Base-by-base conservation (phyloP, 1,139 yeast genomes). In the Kodamaea fungicola region DNA sequence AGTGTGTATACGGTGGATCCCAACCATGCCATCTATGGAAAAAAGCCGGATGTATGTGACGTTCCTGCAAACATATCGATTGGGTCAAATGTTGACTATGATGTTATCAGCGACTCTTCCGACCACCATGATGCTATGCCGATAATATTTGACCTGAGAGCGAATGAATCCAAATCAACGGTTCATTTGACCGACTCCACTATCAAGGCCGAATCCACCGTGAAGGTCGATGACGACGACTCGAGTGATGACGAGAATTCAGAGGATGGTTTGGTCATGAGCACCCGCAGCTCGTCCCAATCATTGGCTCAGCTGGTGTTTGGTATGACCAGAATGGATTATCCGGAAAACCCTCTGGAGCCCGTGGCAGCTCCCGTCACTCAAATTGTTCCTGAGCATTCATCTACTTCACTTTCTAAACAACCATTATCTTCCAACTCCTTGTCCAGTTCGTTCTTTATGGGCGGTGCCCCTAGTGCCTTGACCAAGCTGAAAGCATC, bases 1-100 rank as follows among this genome's bases (percentile, higher is more conserved):
- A 76, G 92, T 1, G 96, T 88, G 13, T 87, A 84, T 54, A 74
- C 80, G 3, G 74, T 69, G 28, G 79, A 78, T 47, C 76, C 77
- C 13, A 64, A 74, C 42, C 75, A 76, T 42, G 64, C 71, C 4
- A 58, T 67, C 8, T 67, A 62, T 45, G 70, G 70, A 1, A 49
- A 41, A 28, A 49, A 51, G 31, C 41, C 45, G 31, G 62, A 62
- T 41, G 74, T 71, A 19, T 66, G 66, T 44, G 77, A 61, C 57
- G 71, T 59, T 37, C 79, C 67, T 25, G 78, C 59, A 50, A 69
- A 67, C 43, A 64, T 71, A 34, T 58, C 64, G 7, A 47, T 69
- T 45, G 74, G 72, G 8, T 62, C 71, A 3, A 68, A 62, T 44
- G 62, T 64, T 39, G 68, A 64, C 40, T 69, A 66, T 42, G 69